Base-by-base conservation (phyloP, 441 rosid genomes). In the Arabidopsis hybrid region DNA sequence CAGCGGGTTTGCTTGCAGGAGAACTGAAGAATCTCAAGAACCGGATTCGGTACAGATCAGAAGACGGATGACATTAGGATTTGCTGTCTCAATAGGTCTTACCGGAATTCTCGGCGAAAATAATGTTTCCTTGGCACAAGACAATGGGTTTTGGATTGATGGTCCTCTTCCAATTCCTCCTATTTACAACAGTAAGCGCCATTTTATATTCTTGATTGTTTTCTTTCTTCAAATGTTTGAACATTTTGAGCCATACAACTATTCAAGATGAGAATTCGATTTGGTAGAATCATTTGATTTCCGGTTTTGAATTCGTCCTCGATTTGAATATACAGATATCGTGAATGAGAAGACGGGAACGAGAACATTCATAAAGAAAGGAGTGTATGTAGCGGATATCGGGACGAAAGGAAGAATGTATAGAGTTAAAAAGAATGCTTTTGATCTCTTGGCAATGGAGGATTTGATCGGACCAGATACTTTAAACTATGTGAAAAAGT, bases 401-500 rank as follows among this genome's bases (percentile, higher is more conserved):
- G 92, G 90, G 58, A 74, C 82, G 2, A 69, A 84, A 78, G 88
- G 88, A 8, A 84, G 96, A 70, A 85, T 72, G 69, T 85, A 84
- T 40, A 86, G 97, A 88, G 69, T 95, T 26, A 89, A 79, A 83
- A 92, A 87, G 74, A 78, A 84, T 47, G 91, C 94, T 31, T 90
- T 95, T 74, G 97, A 92, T 87, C 87, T 89, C 26, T 76, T 89
- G 21, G 97, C 99, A 9, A 80, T 91, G 95, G 98, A 78, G 58
- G 98, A 90, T 82, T 79, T 95, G 89, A 85, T 92, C 45, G 93
- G 90, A 81, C 87, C 88, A 8, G 96, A 88, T 42, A 90, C 90
- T 3, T 78, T 85, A 76, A 91, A 88, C 79, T 91, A 92, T 81
- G 93, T 92, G 6, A 84, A 84, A 79, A 91, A 82, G 80, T 92